Base-by-base conservation (phyloP, 1,284 basidiomycete species). In the Anthracocystis walkeri region DNA sequence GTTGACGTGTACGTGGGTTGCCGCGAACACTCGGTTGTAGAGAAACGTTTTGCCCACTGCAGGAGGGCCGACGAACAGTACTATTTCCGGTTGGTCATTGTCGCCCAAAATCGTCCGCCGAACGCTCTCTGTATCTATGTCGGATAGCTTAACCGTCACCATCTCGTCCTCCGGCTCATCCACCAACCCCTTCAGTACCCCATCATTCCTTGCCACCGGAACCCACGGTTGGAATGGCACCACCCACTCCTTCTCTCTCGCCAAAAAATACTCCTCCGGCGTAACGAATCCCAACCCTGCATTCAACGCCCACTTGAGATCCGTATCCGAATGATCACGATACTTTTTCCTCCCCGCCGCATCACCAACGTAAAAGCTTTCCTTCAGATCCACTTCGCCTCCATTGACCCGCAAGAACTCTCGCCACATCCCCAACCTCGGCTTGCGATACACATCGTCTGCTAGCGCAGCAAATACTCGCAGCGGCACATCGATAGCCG, bases 1-100 rank as follows among this genome's bases (percentile, higher is more conserved):
- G 33, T 82, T 82, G 59, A 82, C 67, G 53, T 78, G 78, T 1
- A 88, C 86, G 83, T 97, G 96, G 14, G 88, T 90, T 5, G 85
- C 86, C n/a, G 87, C 85, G 82, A 97, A 95, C 80, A 93, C 87
- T 41, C 85, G 88, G 12, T 87, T 86, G 85, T 89, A 97, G 84
- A 95, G 92, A 0, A 90, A 89, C 0, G 93, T 91, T 86, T 98
- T 98, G 46, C 95, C 95, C 1, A 93, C 86, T 52, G 91, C 91
- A 0, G 96, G 95, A 58, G 90, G 90, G 14, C 95, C 96, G 7
- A 94, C 92, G 75, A 98, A 94, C 7, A 98, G 71, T 2, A 97
- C 90, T 2, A 97, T 87, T 65, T 89, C 88, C 18, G 67, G 38
- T 16, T 16, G n/a, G 20, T 10, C 20, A 12, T 41, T 21, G 5